Evolutionary conservation across 1,284 basidiomycete species (phyloP).

Genomic region (Xerocomus alliaceus): DNA sequence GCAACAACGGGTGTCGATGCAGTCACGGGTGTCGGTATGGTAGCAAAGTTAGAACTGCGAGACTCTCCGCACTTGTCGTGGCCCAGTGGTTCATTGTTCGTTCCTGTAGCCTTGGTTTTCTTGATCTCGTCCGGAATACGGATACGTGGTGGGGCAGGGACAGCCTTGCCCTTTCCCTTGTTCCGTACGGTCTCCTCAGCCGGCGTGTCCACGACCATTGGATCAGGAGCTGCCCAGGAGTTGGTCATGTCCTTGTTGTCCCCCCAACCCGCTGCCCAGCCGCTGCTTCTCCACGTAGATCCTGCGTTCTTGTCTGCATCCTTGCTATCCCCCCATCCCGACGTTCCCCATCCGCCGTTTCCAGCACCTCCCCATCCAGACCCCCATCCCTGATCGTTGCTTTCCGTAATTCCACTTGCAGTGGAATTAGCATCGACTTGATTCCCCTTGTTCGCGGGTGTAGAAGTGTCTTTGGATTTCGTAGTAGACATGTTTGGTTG

Average conservation of each 20-base stretch:
- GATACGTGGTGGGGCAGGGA: conserved; percentile 35
- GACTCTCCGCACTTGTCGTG: conserved; percentile 26
- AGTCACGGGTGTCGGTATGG: conserved; percentile 13
- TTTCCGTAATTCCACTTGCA: not conserved
- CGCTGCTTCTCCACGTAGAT: conserved; percentile 15
- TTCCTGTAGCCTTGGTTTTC: conserved; percentile 29
- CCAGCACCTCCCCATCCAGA: conserved; percentile 14
- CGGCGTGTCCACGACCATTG: conserved; percentile 15
- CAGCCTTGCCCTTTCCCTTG: conserved; percentile 22
- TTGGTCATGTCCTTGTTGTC: conserved; percentile 1
- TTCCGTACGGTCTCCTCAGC: conserved; percentile 4
- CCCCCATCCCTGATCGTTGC: conserved; percentile 7
- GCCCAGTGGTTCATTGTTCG: conserved; percentile 31
- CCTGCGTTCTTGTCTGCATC: not conserved
- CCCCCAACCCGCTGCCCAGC: conserved; percentile 14
- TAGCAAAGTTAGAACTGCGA: conserved; percentile 6
- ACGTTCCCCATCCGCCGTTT: not conserved
- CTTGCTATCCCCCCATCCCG: conserved; percentile 11
- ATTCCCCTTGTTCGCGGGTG: not conserved
- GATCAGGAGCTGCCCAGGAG: conserved; percentile 5
- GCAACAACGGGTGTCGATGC: conserved; percentile 19
- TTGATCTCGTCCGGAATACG: conserved; percentile 34
- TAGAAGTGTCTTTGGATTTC: not conserved
- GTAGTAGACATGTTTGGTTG: not conserved
- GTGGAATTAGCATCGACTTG: not conserved